Evolutionary conservation across 768 basidiomycete genomes (phyloP), one percentile per base, ranked within the genome.

Genomic region (Leccinum aurantiacum): DNA sequence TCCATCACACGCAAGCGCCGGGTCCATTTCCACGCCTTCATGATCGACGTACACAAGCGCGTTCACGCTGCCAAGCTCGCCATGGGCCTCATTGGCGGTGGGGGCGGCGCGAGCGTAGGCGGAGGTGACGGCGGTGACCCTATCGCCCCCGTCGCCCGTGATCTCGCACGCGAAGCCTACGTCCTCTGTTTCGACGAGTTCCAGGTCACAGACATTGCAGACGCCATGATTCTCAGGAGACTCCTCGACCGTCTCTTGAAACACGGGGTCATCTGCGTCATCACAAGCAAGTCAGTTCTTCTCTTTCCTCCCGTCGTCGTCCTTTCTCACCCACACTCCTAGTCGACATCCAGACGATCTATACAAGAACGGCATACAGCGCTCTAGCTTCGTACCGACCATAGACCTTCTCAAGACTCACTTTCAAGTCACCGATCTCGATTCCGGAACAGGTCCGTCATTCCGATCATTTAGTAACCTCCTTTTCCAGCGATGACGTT

Each of bases 331-430:
- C 2, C 31, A 1, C 50, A 1, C 47, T 48, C 50, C 51, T 35
- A 99, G 96, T 76, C 97, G 97, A 60, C 94, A 97, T 71, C 97
- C 97, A 3, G 90, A 98, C 67, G 93, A 98, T 31, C 80, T 99
- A 1, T 99, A 99, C 80, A 95, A 96, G 84, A 98, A 98, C 64
- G 97, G 97, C 0, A 97, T 99, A 47, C 97, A 99, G 72, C 85
- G 97, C 3, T 84, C 89, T 4, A 95, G 93, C 68, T 99, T 99
- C 76, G 70, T 98, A 50, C 97, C 97, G 10, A 89, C 94, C 27
- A 98, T 99, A 60, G 91, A 98, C 52, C 82, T 98, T 29, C 84
- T 99, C 65, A 98, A 97, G 77, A 75, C 85, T 1, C 85, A 82
- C 14, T 95, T 97, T 63, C 85, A 89, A 52, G 88, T 98, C 14